Evolutionary conservation across 768 basidiomycete genomes (phyloP), one percentile per base, ranked within the genome.

Genomic region (Pleurotus tuoliensis): DNA sequence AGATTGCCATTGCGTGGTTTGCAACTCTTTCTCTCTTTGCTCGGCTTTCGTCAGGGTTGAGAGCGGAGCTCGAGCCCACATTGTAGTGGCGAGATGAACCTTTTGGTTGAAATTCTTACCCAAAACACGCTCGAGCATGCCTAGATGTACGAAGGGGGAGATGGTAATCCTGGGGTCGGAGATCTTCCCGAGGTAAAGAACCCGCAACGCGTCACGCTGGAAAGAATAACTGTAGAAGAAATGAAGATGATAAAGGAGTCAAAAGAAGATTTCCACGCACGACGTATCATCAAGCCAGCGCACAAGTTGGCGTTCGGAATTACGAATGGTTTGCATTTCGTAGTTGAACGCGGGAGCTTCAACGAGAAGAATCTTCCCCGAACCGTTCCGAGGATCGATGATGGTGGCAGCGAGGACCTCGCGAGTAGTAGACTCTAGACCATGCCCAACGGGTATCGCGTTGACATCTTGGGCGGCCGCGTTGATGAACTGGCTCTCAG

Each of bases 11-110:
- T 74, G 78, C 37, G 67, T 69, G 45, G 69, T 30, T 8, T 27
- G 40, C 1, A 60, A 73, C 62, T 79, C 71, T 0, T 54, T 55
- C 60, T 82, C 80, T 6, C 79, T 71, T 15, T 56, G 60, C 22
- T 62, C 64, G 6, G 73, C 78, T 41, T 67, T 24, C 46, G 66
- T 69, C 41, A 58, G 59, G 30, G 30, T 11, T 9, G 30, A 34
- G 30, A 9, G 30, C 46, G 67, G 63, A 27, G 75, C 70, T 49
- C 63, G 65, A 4, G 67, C 67, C 76, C 77, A 79, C 77, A 73
- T 78, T 45, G 69, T 78, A 59, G 79, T 79, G 48, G 70, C 72
- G 58, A 78, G 68, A 49, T 74, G 67, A 48, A 80, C 74, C 57
- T 77, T 76, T 43, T 69, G 68, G 62, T 77, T 68, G 13, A 69